phyloP scores from a whole-genome alignment of 202 grass and related monocot species.

The Zizania palustris region DNA sequence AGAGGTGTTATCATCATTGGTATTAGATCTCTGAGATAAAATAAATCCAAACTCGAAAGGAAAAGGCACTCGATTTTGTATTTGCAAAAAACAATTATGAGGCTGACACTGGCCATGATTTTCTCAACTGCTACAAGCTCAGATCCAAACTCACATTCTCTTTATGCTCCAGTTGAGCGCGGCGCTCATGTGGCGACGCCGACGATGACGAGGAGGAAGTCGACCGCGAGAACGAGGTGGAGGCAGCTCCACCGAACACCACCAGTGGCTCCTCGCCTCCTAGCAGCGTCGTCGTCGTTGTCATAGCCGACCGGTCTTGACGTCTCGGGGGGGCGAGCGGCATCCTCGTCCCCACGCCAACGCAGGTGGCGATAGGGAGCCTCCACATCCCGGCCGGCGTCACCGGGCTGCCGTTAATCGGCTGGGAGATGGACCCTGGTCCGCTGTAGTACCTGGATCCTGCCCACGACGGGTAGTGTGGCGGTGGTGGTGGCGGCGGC shows the following conservation, averaged over 20 bases:
- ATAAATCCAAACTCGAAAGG: slow-evolving; percentile 26
- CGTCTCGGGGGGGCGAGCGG: slow-evolving; percentile 18
- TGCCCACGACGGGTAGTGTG: slow-evolving; percentile 64
- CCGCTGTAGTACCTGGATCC: slow-evolving; percentile 68
- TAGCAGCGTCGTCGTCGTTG: slow-evolving; percentile 20
- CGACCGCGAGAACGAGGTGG: slow-evolving; percentile 44
- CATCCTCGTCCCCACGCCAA: slow-evolving; percentile 16
- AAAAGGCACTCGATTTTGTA: slow-evolving; percentile 15
- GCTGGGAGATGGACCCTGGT: too few relatives aligned
- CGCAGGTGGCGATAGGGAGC: slow-evolving; percentile 8
- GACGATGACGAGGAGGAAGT: slow-evolving; percentile 47
- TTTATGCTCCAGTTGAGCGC: slow-evolving; percentile 38
- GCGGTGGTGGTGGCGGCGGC: slow-evolving; percentile 29
- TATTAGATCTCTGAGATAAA: too few relatives aligned
- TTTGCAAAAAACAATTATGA: slow-evolving; percentile 34
- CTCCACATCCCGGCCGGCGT: slow-evolving; percentile 44
- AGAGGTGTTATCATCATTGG: too few relatives aligned
- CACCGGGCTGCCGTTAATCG: slow-evolving; percentile 71
- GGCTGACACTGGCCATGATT: slow-evolving; percentile 17
- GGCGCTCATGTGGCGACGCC: slow-evolving; percentile 41
- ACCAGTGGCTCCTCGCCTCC: slow-evolving; percentile 37
- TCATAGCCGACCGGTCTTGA: slow-evolving; percentile 33
- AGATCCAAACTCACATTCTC: slow-evolving; percentile 83
- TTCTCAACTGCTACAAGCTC: slow-evolving; percentile 62
- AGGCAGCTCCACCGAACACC: slow-evolving; percentile 27